Evolutionary conservation across 805 yeast genomes (phyloP).

Genomic region (Soucietia sequanensis): DNA sequence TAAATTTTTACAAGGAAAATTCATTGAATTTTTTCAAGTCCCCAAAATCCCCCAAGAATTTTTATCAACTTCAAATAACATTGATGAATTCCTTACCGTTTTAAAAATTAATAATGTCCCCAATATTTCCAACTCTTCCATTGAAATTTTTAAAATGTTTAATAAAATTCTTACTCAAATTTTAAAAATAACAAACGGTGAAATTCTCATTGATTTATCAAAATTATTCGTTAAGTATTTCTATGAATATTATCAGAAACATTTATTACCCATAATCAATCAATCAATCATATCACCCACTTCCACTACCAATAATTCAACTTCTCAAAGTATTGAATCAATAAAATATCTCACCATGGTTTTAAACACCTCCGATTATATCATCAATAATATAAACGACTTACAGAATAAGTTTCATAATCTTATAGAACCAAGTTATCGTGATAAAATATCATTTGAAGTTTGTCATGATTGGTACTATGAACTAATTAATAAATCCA

Average conservation of each 20-base stretch:
- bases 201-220: constrained; percentile 52
- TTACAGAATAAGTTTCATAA: constrained; percentile 59
- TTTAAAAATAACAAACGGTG: constrained; percentile 34
- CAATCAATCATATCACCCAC: constrained; percentile 7
- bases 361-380: constrained; percentile 87
- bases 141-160: constrained; percentile 79
- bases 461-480: constrained; percentile 54
- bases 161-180: constrained; percentile 72
- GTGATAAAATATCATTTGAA: constrained; percentile 52
- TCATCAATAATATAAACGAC: constrained; percentile 75
- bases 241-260: constrained; percentile 36
- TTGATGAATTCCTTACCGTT: constrained; percentile 32
- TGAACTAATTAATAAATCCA: constrained; percentile 55
- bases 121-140: constrained; percentile 79
- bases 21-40: constrained; percentile 62
- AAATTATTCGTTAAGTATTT: constrained; percentile 67
- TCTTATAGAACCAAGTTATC: constrained; percentile 33
- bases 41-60: constrained; percentile 50
- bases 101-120: constrained; percentile 49
- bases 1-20: constrained; percentile 54
- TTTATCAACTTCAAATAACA: constrained; percentile 7
- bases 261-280: constrained; percentile 30
- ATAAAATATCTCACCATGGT: constrained; percentile 66
- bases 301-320: constrained; percentile 27
- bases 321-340: constrained; percentile 56